Base-by-base conservation (phyloP, 2,329 filamentous ascomycete species). In the Trichophyton rubrum region DNA sequence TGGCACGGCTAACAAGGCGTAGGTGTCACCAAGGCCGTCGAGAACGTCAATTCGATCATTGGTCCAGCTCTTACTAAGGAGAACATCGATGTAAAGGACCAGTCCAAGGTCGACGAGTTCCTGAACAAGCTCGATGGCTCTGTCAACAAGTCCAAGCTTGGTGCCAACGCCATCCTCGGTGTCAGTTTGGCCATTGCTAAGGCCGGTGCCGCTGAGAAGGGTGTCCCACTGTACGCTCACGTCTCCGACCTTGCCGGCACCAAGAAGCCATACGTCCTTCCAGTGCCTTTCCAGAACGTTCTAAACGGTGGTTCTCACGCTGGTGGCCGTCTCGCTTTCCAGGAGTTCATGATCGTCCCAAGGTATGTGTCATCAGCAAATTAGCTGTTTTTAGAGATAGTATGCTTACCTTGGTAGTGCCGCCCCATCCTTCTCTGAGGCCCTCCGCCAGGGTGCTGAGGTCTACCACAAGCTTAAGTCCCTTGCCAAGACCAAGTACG, bases 401-500 rank as follows among this genome's bases (percentile, higher is more conserved):
- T 49, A 55, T 63, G 59, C 66, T 69, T 55, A 64, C 35, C 56
- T 7, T 41, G 47, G 49, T 63, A 90, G 87, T 68, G 82, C 85
- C 65, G 93, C 93, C 68, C 87, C 90, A 64, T 86, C 88, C 65
- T 99, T 99, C 85, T 85, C 86, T 69, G 93, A 99, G 83, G 93
- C 87, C 74, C 86, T 99, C 80, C 91, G 92, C 76, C 90, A 95
- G 80, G 93, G 93, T 77, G 80, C 92, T 70, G 93, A 99, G 80
- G 90, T 96, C 71, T 99, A 99, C 87, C 92, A 97, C 79, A 88
- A 89, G 79, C 88, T 99, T 72, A 99, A 99, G 88, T 72, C 82
- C 71, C 85, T 97, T 64, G 91, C 93, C 77, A 97, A 97, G 89
- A 93, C 96, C 89, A 93, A 89, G 84, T 99, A 99, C 77, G 93